These are phyloP conservation scores for Solanum corneliomulleri DNA, from an alignment of 257 asterid genomes.

Conservation along the genomic window DNA sequence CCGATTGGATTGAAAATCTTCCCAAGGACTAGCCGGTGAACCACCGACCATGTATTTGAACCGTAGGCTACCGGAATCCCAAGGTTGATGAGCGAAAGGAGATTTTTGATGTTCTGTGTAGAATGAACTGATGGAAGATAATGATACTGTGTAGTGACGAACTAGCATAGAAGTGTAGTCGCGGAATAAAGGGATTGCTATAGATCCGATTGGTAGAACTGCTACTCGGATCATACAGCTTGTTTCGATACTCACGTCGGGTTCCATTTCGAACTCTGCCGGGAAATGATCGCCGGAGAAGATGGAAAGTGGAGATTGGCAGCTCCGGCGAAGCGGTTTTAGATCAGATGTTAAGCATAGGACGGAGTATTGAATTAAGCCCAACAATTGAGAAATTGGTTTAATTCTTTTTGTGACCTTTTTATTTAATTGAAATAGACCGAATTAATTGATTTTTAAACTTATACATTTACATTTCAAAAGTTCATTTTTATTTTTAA, in stretches of 20 bases:
- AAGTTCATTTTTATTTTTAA: too few species aligned
- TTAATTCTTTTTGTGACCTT: not conserved
- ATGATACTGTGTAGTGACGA: conserved; percentile 78
- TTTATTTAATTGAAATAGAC: not conserved
- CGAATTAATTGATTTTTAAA: not conserved
- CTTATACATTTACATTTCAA: not conserved
- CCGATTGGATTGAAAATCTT: conserved; percentile 88
- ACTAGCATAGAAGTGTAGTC: conserved; percentile 75
- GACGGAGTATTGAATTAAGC: not conserved
- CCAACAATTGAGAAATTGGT: not conserved
- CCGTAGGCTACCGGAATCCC: conserved; percentile 84
- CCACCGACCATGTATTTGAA: conserved; percentile 89
- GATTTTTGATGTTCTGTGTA: conserved; percentile 98
- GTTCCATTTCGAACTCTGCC: conserved; percentile 48
- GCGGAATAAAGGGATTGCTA: conserved; percentile 52
- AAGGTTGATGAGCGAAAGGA: conserved; percentile 79
- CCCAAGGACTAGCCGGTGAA: conserved; percentile 96
- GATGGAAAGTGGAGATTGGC: not conserved
- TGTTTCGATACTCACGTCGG: conserved; percentile 95
- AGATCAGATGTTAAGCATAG: not conserved
- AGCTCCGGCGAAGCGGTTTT: not conserved
- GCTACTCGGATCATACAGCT: conserved; percentile 95
- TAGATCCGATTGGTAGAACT: conserved; percentile 69
- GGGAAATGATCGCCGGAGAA: not conserved
- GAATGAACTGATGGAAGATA: conserved; percentile 84